Base-by-base conservation (phyloP, 2,329 filamentous ascomycete species). In the Aureobasidium sp. region DNA sequence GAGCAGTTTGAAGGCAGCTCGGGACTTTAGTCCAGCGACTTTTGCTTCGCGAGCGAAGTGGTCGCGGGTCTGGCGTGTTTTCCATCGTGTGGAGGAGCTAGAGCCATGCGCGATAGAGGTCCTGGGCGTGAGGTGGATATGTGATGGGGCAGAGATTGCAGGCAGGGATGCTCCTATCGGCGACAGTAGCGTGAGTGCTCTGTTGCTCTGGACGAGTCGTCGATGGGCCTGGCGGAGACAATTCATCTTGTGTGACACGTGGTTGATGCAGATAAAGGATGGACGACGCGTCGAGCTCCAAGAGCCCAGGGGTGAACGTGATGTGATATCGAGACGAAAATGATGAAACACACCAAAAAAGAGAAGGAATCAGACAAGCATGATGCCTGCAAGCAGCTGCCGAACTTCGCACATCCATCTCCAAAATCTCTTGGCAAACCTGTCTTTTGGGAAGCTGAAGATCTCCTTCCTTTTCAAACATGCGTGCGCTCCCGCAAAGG, bases 1-100 rank as follows among this genome's bases (percentile, higher is more conserved):
- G 20, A 97, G 76, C 10, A 99, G 79, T 75, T 99, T 99, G 75
- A 94, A 97, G 0, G 92, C 94, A 29, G 94, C 94, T 65, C 94
- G 85, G 69, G 91, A 95, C 75, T 93, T 97, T 63, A 97, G 77
- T 0, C 87, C 87, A 67, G 89, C 82, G 2, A 95, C 85, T 70
- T 86, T 88, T 50, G 94, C 92, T 68, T 89, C 84, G 62, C 84
- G 84, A 0, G 88, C 84, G 72, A 86, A 96, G 20, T 75, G 76
- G 76, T 99, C 94, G 44, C 76, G 82, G 43, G 79, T 79, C 71
- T 97, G 92, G 24, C 94, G 87, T 59, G 82, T 81, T 73, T 91
- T 90, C 94, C 94, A 99, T 74, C 86, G 80, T 56, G 84, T 89
- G 1, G 87, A 90, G 2, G 90, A 92, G 0, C 72, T 73, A 34